phyloP scores from a whole-genome alignment of 192 early-diverging fungal species.

The Entrophospora sp. region DNA sequence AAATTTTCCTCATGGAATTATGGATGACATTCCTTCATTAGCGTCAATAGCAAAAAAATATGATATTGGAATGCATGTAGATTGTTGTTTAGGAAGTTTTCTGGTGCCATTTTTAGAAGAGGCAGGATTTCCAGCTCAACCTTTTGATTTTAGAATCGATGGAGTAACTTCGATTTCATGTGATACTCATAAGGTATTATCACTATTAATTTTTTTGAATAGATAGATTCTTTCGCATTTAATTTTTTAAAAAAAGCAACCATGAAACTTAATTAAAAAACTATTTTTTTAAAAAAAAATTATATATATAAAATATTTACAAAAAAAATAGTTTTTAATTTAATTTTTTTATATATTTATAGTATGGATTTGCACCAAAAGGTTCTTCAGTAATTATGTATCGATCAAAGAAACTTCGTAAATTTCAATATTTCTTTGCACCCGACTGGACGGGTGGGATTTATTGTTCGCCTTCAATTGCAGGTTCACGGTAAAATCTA shows the following conservation, averaged over 20 bases:
- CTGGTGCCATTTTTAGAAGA: slow-evolving; percentile 89
- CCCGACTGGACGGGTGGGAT: slow-evolving; percentile 94
- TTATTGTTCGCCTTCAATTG: slow-evolving; percentile 86
- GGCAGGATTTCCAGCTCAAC: slow-evolving; percentile 76
- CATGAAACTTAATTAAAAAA: no score
- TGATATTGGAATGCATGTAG: slow-evolving; percentile 86
- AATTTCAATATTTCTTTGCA: slow-evolving; percentile 87
- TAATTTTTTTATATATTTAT: background rate
- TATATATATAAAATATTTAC: background rate
- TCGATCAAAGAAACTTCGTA: slow-evolving; percentile 62
- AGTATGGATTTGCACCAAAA: slow-evolving; percentile 97
- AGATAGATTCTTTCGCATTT: background rate
- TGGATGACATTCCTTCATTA: slow-evolving; percentile 81
- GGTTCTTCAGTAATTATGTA: slow-evolving; percentile 96
- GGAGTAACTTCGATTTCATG: slow-evolving; percentile 93
- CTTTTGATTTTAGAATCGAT: slow-evolving; percentile 81
- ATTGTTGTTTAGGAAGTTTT: slow-evolving; percentile 94
- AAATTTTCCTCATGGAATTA: slow-evolving; percentile 89
- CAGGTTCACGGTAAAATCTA: slow-evolving; percentile 66
- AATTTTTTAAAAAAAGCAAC: background rate
- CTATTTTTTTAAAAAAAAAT: background rate
- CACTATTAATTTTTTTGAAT: no score
- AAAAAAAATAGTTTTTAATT: background rate
- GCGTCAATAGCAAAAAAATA: slow-evolving; percentile 68
- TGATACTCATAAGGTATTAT: slow-evolving; percentile 85